A percentile compares a stretch with the other conserved stretches of the same genome.
Evolutionary conservation across 2,329 filamentous ascomycete genomes (phyloP).

Genomic region (Verticillium alfalfae): DNA sequence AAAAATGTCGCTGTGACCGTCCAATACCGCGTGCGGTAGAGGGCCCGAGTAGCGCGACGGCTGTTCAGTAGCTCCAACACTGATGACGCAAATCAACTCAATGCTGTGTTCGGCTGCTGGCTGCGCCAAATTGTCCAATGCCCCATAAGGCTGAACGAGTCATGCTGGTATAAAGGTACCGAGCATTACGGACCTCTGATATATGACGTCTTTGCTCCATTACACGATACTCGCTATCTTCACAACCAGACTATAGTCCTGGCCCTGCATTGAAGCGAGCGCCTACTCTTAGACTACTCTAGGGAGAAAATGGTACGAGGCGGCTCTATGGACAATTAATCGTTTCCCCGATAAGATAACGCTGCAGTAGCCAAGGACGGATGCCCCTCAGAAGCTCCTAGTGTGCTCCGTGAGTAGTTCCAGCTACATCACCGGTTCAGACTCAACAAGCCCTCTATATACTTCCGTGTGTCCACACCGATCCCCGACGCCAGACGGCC

Average conservation of each 20-base stretch:
- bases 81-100: not conserved
- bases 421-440: constrained; percentile 32
- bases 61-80: not conserved
- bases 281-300: too few species aligned
- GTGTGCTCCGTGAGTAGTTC: not conserved
- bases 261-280: too few species aligned
- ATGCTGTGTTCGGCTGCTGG: not conserved
- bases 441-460: constrained; percentile 67
- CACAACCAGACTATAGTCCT: too few species aligned
- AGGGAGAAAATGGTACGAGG: too few species aligned
- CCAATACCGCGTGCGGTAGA: not conserved
- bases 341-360: too few species aligned
- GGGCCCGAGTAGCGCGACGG: not conserved
- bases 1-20: not conserved
- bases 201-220: not conserved
- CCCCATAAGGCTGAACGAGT: not conserved
- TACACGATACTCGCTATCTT: too few species aligned
- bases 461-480: constrained; percentile 69
- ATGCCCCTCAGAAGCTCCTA: too few species aligned
- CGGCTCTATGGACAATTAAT: too few species aligned
- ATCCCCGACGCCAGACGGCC: constrained; percentile 65
- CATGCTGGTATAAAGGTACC: not conserved
- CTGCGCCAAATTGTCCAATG: not conserved
- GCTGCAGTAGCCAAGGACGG: too few species aligned
- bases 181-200: not conserved